phyloP scores from a whole-genome alignment of 2,329 filamentous ascomycete species.

The Diaporthe australafricana region DNA sequence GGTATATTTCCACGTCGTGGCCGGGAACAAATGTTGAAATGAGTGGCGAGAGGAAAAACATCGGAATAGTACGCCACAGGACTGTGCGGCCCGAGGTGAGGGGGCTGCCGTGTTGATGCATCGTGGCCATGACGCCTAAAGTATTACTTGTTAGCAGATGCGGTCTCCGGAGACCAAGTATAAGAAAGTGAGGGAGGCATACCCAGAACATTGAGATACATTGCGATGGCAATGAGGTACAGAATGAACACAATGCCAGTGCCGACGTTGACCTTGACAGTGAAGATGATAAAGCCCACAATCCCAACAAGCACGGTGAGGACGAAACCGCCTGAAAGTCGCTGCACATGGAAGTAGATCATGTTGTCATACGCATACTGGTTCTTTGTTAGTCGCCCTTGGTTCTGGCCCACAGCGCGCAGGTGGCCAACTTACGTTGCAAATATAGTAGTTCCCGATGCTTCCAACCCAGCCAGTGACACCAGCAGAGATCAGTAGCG shows the following conservation, averaged over 20 bases:
- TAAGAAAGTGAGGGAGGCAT: constrained; percentile 48
- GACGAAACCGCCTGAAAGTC: constrained; percentile 61
- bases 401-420: background rate
- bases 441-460: constrained; percentile 71
- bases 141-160: background rate
- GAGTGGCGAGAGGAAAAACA: constrained; percentile 67
- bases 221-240: constrained; percentile 67
- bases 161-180: constrained; percentile 44
- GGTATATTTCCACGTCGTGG: constrained; percentile 67
- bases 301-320: constrained; percentile 51
- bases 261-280: constrained; percentile 52
- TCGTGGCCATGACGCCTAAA: constrained; percentile 56
- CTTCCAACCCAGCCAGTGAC: constrained; percentile 73
- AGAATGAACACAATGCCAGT: constrained; percentile 68
- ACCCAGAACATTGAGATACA: constrained; percentile 69
- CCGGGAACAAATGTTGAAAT: constrained; percentile 63
- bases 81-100: constrained; percentile 68
- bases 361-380: constrained; percentile 53
- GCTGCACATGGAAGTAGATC: constrained; percentile 54
- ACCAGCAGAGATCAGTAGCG: constrained; percentile 68
- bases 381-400: background rate
- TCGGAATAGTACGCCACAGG: constrained; percentile 66
- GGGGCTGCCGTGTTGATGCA: constrained; percentile 64
- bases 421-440: constrained; percentile 42
- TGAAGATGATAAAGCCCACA: constrained; percentile 62